Conservation (phyloP, 352 stramenopile genomes). For the Pythium guiyangense region DNA sequence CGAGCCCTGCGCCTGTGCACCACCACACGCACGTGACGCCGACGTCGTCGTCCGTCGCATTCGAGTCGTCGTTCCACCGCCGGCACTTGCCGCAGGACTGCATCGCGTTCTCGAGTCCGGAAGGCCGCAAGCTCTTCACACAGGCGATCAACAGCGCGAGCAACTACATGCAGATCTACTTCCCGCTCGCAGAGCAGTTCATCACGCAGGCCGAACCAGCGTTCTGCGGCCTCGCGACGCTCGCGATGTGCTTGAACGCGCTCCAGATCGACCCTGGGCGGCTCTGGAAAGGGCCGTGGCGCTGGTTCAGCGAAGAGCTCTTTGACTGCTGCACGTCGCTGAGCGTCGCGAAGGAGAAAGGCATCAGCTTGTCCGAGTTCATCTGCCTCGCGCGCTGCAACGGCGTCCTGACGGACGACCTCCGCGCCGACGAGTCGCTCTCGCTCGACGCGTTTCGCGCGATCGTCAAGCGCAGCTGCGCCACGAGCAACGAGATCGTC, state of each 20-base stretch:
- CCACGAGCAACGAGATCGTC: conserved; percentile 76
- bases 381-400: conserved; percentile 65
- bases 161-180: conserved; percentile 92
- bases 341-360: conserved; percentile 59
- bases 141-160: conserved; percentile 40
- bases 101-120: conserved; percentile 79
- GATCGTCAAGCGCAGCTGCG: conserved; percentile 74
- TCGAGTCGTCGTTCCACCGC: too few species aligned
- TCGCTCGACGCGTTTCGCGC: conserved; percentile 47
- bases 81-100: too few species aligned
- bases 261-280: conserved; percentile 70
- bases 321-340: conserved; percentile 80
- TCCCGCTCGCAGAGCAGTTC: conserved; percentile 88
- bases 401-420: conserved; percentile 41
- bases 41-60: too few species aligned
- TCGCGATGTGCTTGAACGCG: conserved; percentile 81
- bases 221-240: conserved; percentile 85
- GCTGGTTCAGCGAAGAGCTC: conserved; percentile 83
- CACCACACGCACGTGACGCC: too few species aligned
- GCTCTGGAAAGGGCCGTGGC: conserved; percentile 75
- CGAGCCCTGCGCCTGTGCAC: too few species aligned
- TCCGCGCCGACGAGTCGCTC: conserved; percentile 39
- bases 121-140: conserved; percentile 83
- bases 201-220: conserved; percentile 90
- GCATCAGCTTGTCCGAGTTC: conserved; percentile 70